These are phyloP conservation scores for Coemansia sp. DNA, from an alignment of 192 early-diverging fungal genomes.

Conservation along the genomic window DNA sequence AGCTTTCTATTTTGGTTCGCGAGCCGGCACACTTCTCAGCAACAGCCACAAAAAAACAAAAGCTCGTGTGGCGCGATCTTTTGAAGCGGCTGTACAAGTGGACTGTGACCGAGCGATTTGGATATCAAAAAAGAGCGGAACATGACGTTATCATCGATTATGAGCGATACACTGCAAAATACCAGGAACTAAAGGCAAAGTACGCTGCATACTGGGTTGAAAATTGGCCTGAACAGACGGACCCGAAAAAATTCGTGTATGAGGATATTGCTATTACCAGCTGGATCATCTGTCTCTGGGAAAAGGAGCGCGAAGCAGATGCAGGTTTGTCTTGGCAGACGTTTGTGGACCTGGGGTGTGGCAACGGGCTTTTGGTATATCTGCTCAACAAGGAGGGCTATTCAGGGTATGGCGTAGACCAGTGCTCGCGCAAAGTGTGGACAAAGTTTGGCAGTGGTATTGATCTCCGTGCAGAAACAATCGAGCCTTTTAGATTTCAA, in stretches of 20 bases:
- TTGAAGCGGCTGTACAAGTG: slow-evolving; percentile 70
- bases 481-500: slow-evolving; percentile 47
- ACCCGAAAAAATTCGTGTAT: slow-evolving; percentile 80
- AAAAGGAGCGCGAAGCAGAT: slow-evolving; percentile 24
- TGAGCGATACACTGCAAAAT: slow-evolving; percentile 64
- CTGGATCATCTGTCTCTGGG: slow-evolving; percentile 78
- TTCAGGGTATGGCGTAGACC: slow-evolving; percentile 72
- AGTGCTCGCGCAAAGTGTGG: slow-evolving; percentile 77
- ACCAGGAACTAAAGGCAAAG: slow-evolving; percentile 65
- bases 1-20: slow-evolving; percentile 24
- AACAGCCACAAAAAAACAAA: slow-evolving; percentile 55
- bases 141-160: slow-evolving; percentile 74
- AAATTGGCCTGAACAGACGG: slow-evolving; percentile 81
- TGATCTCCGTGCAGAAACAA: slow-evolving; percentile 57
- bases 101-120: slow-evolving; percentile 68
- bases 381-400: slow-evolving; percentile 72
- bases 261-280: slow-evolving; percentile 87
- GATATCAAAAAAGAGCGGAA: slow-evolving; percentile 68
- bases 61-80: slow-evolving; percentile 60
- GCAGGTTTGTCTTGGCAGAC: slow-evolving; percentile 19
- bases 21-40: slow-evolving; percentile 20
- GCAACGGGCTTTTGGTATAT: slow-evolving; percentile 80
- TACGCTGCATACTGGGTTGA: slow-evolving; percentile 67
- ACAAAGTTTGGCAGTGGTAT: slow-evolving; percentile 49
- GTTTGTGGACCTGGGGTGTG: slow-evolving; percentile 85